A percentile compares a stretch with the other conserved stretches of the same genome.
These are phyloP conservation scores for Cavenderia fasciculata DNA, from an alignment of 78 protist genomes.

Conservation along the genomic window DNA sequence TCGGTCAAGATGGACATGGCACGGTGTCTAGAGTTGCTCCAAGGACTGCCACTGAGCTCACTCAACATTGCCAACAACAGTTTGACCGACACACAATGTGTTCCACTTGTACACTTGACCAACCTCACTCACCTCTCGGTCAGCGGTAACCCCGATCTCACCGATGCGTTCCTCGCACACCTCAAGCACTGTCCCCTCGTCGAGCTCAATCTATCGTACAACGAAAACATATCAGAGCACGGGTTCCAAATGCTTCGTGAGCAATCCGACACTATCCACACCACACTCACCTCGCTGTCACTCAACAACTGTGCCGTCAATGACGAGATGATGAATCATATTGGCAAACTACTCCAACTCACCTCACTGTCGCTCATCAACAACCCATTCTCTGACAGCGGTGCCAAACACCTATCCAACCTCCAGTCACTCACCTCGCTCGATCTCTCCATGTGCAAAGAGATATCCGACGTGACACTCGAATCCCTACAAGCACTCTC, in stretches of 20 bases:
- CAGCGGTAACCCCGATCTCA: slow-evolving; percentile 6
- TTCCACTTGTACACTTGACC: background rate
- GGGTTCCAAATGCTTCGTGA: background rate
- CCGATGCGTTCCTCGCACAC: background rate
- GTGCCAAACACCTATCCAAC: slow-evolving; percentile 45
- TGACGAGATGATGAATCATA: slow-evolving; percentile 20
- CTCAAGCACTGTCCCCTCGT: slow-evolving; percentile 13
- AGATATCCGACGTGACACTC: slow-evolving; percentile 34
- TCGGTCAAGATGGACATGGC: background rate
- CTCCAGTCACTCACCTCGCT: slow-evolving; percentile 7
- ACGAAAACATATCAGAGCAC: background rate
- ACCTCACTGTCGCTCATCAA: slow-evolving; percentile 33
- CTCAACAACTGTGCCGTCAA: slow-evolving; percentile 34
- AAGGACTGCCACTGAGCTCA: background rate
- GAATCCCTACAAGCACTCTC: slow-evolving; percentile 14
- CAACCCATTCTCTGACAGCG: slow-evolving; percentile 44
- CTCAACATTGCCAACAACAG: background rate
- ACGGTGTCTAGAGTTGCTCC: background rate
- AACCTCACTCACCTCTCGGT: slow-evolving; percentile 28
- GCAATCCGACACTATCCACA: too few species aligned
- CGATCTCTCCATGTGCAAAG: slow-evolving; percentile 63
- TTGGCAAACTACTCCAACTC: slow-evolving; percentile 11
- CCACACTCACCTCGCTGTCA: background rate
- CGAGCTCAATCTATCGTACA: slow-evolving; percentile 31
- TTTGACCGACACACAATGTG: slow-evolving; percentile 7